Percentiles rank a stretch among this genome's conserved stretches.
Evolutionary conservation across 2,329 filamentous ascomycete genomes (phyloP).

Genomic region (Aspergillus vadensis): DNA sequence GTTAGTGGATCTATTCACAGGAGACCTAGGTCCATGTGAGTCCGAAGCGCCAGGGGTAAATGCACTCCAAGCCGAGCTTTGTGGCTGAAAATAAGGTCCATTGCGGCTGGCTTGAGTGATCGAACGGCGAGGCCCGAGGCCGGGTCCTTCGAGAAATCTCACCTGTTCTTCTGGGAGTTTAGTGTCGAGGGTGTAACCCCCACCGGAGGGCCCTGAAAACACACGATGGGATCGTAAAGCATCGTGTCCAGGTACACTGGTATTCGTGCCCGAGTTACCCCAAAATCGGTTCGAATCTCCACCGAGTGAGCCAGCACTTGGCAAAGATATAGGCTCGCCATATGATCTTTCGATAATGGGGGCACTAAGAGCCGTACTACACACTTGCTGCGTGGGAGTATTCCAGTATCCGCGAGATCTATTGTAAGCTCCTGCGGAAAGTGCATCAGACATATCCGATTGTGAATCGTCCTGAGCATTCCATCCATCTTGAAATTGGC

Average conservation of each 20-base stretch:
- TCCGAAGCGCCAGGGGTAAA: constrained; percentile 30
- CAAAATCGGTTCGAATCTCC: constrained; percentile 38
- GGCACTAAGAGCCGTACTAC: constrained; percentile 30
- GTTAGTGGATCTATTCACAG: constrained; percentile 32
- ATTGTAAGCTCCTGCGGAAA: constrained; percentile 47
- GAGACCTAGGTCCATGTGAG: constrained; percentile 30
- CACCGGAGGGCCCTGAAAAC: constrained; percentile 37
- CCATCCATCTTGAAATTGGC: constrained; percentile 48
- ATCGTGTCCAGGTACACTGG: constrained; percentile 22
- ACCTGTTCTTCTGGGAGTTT: constrained; percentile 35
- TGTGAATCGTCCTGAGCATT: constrained; percentile 45
- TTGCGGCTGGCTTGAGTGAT: constrained; percentile 36
- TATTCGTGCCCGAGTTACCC: constrained; percentile 26
- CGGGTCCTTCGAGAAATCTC: constrained; percentile 29
- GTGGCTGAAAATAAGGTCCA: constrained; percentile 36
- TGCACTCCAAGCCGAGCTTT: constrained; percentile 37
- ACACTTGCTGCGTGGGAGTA: constrained; percentile 28
- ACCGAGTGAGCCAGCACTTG: constrained; percentile 23
- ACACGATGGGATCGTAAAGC: constrained; percentile 36
- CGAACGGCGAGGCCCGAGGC: constrained; percentile 30
- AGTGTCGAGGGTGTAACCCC: constrained; percentile 31
- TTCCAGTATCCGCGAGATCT: constrained; percentile 39
- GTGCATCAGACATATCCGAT: constrained; percentile 48
- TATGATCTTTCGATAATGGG: constrained; percentile 31
- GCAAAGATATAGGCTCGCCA: constrained; percentile 25